These are phyloP conservation scores for Hysterium pulicare DNA, from an alignment of 2,329 filamentous ascomycete species.

Conservation along the genomic window DNA sequence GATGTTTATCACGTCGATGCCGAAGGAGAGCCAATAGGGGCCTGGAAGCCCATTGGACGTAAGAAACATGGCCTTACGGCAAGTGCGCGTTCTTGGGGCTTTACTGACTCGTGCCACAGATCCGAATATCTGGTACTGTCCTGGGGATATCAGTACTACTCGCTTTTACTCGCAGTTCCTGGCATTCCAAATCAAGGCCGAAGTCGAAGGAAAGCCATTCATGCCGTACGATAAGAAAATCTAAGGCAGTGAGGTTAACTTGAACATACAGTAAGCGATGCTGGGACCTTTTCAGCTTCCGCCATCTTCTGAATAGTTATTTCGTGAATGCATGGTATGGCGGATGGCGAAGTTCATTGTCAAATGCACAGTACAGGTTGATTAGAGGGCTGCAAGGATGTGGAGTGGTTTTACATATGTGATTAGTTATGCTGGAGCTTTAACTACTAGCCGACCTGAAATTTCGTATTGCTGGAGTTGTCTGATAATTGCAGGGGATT, in stretches of 20 bases:
- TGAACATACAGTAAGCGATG: no score
- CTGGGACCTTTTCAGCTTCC: no score
- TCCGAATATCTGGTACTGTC: constrained; percentile 44
- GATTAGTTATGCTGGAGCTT: constrained; percentile 16
- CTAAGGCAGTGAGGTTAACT: no score
- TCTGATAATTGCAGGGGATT: constrained; percentile 33
- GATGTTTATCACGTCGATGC: constrained; percentile 46
- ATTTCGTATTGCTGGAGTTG: constrained; percentile 34
- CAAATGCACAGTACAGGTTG: no score
- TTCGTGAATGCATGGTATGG: no score
- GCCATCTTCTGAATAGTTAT: no score
- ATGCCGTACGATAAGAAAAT: no score
- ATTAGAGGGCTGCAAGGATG: no score
- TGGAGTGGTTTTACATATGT: no score
- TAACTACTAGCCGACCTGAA: constrained; percentile 34
- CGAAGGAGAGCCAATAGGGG: constrained; percentile 45
- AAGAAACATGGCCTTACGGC: not conserved
- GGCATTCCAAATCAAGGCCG: constrained; percentile 46
- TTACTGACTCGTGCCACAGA: constrained; percentile 8
- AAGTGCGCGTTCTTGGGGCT: no score
- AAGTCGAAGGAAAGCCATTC: constrained; percentile 23
- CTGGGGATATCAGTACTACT: constrained; percentile 41
- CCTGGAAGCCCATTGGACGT: constrained; percentile 8
- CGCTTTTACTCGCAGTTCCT: constrained; percentile 49
- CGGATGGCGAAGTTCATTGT: no score